These are phyloP conservation scores for Zymoseptoria tritici DNA, from an alignment of 2,329 filamentous ascomycete genomes.

Conservation along the genomic window DNA sequence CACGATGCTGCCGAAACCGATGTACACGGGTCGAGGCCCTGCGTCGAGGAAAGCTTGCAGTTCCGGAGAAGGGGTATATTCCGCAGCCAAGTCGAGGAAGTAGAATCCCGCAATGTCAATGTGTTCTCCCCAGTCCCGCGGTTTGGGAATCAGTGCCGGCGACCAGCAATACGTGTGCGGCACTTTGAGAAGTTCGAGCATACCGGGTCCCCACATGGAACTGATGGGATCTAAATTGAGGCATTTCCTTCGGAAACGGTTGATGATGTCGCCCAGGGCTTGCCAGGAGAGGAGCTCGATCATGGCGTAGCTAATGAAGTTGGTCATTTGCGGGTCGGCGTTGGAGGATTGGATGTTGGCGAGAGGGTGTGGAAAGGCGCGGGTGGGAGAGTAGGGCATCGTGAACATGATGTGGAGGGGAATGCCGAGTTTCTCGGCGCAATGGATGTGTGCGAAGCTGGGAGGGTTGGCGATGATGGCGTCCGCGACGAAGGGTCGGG, in stretches of 20 bases:
- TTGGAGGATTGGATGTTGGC: slow-evolving; percentile 73
- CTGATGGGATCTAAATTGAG: slow-evolving; percentile 72
- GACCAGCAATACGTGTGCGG: slow-evolving; percentile 94
- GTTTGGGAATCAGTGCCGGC: slow-evolving; percentile 69
- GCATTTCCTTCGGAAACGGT: slow-evolving; percentile 68
- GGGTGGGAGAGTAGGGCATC: slow-evolving; percentile 86
- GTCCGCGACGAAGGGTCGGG: slow-evolving; percentile 68
- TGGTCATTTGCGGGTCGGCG: slow-evolving; percentile 67
- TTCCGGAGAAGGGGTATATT: slow-evolving; percentile 58
- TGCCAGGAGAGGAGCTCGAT: slow-evolving; percentile 69
- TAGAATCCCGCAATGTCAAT: slow-evolving; percentile 71
- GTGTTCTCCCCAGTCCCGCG: slow-evolving; percentile 63
- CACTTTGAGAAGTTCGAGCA: slow-evolving; percentile 66
- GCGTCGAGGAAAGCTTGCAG: slow-evolving; percentile 60
- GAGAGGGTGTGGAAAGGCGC: slow-evolving; percentile 76
- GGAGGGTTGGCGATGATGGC: slow-evolving; percentile 73
- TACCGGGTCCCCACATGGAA: slow-evolving; percentile 72
- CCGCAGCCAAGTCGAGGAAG: slow-evolving; percentile 61
- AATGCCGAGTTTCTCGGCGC: slow-evolving; percentile 67
- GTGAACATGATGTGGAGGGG: slow-evolving; percentile 86
- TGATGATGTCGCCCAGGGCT: slow-evolving; percentile 83
- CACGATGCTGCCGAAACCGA: slow-evolving; percentile 78
- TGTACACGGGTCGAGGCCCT: slow-evolving; percentile 68
- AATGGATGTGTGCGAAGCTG: slow-evolving; percentile 68
- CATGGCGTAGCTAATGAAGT: slow-evolving; percentile 74